phyloP scores from a whole-genome alignment of 2,329 filamentous ascomycete genomes.

The Phaeosphaeriaceae sp. region DNA sequence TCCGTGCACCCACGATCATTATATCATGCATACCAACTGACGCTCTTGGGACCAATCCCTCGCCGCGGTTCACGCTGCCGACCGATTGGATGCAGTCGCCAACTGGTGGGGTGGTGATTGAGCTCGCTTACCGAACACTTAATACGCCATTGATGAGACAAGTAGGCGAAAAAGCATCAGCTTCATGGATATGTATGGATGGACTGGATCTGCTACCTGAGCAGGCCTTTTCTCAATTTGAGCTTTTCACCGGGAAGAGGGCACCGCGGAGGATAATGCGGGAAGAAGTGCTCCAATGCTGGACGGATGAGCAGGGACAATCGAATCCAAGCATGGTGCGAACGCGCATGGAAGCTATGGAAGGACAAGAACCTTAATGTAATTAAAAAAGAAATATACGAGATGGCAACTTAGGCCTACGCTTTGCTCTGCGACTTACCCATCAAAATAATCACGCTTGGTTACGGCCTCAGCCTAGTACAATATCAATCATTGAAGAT shows the following conservation, averaged over 20 bases:
- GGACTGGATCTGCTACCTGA: conserved; percentile 77
- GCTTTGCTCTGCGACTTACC: too few relatives aligned
- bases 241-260: conserved; percentile 76
- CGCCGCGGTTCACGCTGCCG: conserved; percentile 73
- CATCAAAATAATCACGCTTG: too few relatives aligned
- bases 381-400: too few relatives aligned
- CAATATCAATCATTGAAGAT: too few relatives aligned
- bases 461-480: too few relatives aligned
- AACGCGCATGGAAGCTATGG: conserved; percentile 36
- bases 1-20: conserved; percentile 72
- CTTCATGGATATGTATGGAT: conserved; percentile 76
- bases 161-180: conserved; percentile 64
- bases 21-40: conserved; percentile 78
- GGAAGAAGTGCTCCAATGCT: conserved; percentile 59
- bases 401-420: too few relatives aligned
- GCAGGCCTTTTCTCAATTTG: conserved; percentile 80
- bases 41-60: conserved; percentile 64
- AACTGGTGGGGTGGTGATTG: conserved; percentile 78
- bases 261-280: conserved; percentile 75
- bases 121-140: conserved; percentile 74
- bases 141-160: conserved; percentile 74
- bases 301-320: conserved; percentile 36
- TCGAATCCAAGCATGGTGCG: conserved; percentile 35
- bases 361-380: conserved; percentile 37
- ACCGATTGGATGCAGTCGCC: conserved; percentile 71